Conservation (phyloP, 2,329 filamentous ascomycete species). For the Tricladium varicosporioides region DNA sequence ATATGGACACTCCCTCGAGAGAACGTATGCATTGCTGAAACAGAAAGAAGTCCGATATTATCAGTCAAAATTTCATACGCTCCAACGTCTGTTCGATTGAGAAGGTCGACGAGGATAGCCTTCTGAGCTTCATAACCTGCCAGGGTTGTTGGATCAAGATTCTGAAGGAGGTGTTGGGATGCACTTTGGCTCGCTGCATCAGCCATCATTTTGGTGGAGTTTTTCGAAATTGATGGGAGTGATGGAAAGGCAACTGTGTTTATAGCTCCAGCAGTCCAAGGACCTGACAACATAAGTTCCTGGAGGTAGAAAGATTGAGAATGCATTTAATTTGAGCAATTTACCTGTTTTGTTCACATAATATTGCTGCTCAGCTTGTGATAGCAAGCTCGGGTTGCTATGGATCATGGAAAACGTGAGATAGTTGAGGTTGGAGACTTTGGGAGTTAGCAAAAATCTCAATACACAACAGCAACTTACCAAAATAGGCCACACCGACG, state of each 20-base stretch:
- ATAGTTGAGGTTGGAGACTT: conserved; percentile 25
- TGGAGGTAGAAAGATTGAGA: too few species aligned
- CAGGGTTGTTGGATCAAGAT: conserved; percentile 22
- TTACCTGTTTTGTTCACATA: conserved; percentile 28
- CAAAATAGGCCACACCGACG: conserved; percentile 26
- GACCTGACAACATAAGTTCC: conserved; percentile 14
- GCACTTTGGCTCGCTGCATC: conserved; percentile 20
- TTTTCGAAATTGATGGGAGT: conserved; percentile 21
- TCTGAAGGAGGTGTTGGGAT: conserved; percentile 18
- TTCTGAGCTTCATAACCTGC: conserved; percentile 26
- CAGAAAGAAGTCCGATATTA: conserved; percentile 25
- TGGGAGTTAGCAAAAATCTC: conserved; percentile 9
- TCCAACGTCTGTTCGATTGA: conserved; percentile 21
- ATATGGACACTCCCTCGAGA: conserved; percentile 59
- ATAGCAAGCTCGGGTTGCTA: conserved; percentile 16
- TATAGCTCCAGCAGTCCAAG: conserved; percentile 28
- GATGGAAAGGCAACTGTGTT: conserved; percentile 31
- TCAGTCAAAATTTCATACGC: conserved; percentile 28
- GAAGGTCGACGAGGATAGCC: conserved; percentile 15
- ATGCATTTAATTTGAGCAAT: conserved; percentile 2
- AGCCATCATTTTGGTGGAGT: conserved; percentile 19
- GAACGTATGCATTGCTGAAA: conserved; percentile 48
- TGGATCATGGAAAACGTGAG: conserved; percentile 21
- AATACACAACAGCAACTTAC: conserved; percentile 6
- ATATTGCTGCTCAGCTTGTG: conserved; percentile 23